These are phyloP conservation scores for Erodium texanum DNA, from an alignment of 441 rosid species.

Conservation along the genomic window DNA sequence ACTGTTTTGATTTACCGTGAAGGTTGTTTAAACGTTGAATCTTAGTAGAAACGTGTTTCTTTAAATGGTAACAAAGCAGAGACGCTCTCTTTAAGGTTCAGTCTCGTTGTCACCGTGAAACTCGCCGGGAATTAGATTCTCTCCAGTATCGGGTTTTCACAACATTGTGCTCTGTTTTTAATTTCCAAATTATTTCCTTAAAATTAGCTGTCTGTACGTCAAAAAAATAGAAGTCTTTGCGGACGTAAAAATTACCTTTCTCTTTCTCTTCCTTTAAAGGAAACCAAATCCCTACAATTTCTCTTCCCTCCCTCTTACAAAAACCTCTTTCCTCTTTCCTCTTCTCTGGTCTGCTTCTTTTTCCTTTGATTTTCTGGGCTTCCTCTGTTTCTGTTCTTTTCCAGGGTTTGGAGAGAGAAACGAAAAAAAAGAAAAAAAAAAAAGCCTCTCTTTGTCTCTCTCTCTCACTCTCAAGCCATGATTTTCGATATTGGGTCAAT, in stretches of 20 bases:
- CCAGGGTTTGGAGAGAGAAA: conserved; percentile 5
- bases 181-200: conserved; percentile 16
- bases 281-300: conserved; percentile 11
- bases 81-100: neutral
- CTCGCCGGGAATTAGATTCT: neutral
- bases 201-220: conserved; percentile 38
- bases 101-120: neutral
- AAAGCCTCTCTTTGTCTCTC: neutral
- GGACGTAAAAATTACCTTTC: conserved; percentile 13
- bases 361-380: neutral
- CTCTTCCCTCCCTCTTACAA: conserved; percentile 3
- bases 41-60: conserved; percentile 7
- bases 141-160: neutral
- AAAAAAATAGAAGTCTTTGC: conserved; percentile 26
- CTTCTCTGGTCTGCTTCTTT: neutral
- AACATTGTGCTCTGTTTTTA: neutral
- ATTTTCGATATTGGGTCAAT: conserved; percentile 1
- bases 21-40: neutral
- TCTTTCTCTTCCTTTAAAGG: conserved; percentile 14
- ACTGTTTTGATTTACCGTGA: neutral
- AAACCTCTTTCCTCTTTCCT: neutral
- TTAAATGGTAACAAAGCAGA: neutral
- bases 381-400: neutral
- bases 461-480: conserved; percentile 4
- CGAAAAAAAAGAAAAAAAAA: neutral